phyloP scores from a whole-genome alignment of 371 early-diverging fungal genomes.

The Apophysomyces trapeziformis region DNA sequence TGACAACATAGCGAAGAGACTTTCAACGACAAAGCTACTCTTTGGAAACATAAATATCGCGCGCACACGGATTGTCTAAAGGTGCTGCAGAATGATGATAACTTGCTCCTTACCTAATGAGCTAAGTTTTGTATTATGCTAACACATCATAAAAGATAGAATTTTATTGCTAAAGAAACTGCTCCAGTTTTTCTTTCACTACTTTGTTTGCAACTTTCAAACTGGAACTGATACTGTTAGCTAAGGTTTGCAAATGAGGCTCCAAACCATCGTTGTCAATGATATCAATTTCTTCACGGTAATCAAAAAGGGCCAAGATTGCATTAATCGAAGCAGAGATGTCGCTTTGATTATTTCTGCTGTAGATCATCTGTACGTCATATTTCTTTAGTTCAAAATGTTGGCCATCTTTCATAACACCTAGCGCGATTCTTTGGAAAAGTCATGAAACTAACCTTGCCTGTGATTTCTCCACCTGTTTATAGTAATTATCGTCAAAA shows the following conservation, averaged over 20 bases:
- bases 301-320: not conserved
- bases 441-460: not conserved
- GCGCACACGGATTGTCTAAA: constrained; percentile 1
- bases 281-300: not conserved
- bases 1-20: too few relatives aligned
- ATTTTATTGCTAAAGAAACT: not conserved
- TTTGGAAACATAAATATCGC: constrained; percentile 1
- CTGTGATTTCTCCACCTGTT: not conserved
- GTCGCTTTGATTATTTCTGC: not conserved
- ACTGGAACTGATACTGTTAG: not conserved
- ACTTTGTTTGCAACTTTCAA: constrained; percentile 1
- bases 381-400: not conserved
- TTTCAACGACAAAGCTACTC: constrained; percentile 1
- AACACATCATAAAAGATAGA: not conserved
- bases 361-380: not conserved
- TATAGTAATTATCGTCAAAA: not conserved
- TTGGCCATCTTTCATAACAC: not conserved
- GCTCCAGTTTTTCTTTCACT: not conserved
- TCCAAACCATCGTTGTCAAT: not conserved
- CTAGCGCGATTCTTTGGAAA: not conserved
- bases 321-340: not conserved
- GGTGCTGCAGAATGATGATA: not conserved
- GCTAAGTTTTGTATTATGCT: not conserved
- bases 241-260: not conserved
- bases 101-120: not conserved